Evolutionary conservation across 495 filamentous ascomycete species (phyloP), one percentile per base, ranked within the genome.

Genomic region (Stereocaulon alpinum): DNA sequence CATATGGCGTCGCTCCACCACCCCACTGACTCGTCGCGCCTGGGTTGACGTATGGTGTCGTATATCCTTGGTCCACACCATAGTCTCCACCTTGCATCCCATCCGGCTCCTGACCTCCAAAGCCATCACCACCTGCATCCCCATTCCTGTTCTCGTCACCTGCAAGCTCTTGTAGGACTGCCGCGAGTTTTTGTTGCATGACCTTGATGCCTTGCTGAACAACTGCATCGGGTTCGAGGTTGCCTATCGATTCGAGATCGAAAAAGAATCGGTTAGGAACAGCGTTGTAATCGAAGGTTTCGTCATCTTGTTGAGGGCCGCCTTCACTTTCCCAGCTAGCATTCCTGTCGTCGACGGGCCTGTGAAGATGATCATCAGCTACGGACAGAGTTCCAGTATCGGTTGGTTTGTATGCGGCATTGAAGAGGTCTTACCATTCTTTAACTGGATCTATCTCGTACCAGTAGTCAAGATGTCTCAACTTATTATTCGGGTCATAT

Each of bases 401-500:
- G 7, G 3, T 0, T 17, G 7, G n/a, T 6, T 7, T 17, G 11
- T 50, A 7, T 14, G 4, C 14, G 24, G 27, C 17, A 22, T 14
- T 29, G 34, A 18, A 12, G n/a, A 22, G 9, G 30, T 20, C 88
- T 63, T 81, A 96, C 93, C 93, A 98, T 78, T 98, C 93, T 67
- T 82, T 80, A 53, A 77, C 77, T 3, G 90, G 70, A 77, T 95
- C 85, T 66, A 84, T 75, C 77, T 98, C 93, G 69, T 88, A 96
- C 93, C 93, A 98, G 68, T 91, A 82, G 67, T 94, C 87, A 43
- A 89, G 74, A 74, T 98, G 93, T 59, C 80, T 77, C 48, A 98
- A 73, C 70, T 91, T 94, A 72, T 98, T 98, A 69, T 91, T 86
- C 59, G 93, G 93, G 68, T 98, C 93, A 71, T 98, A 98, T 72